Base-by-base conservation (phyloP, 768 basidiomycete genomes). In the Coprinellus micaceus region DNA sequence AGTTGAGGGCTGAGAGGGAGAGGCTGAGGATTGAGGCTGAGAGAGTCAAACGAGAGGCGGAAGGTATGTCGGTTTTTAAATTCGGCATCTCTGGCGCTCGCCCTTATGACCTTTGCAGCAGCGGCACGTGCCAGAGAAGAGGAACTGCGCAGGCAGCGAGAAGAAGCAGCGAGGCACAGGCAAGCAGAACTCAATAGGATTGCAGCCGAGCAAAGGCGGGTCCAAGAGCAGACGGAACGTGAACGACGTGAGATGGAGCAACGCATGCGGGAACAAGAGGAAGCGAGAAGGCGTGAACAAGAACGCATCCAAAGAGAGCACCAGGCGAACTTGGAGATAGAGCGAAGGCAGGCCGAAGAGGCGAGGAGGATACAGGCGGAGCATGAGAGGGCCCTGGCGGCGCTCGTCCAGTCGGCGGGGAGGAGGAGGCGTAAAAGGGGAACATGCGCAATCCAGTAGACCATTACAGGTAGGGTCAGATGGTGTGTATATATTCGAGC, bases 21-120 rank as follows among this genome's bases (percentile, higher is more conserved):
- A 70, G 72, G 36, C 77, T 80, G 59, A 68, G 74, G 29, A 68
- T 75, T 15, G 83, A 86, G 62, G 65, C 82, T 60, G 67, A 69
- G 43, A 67, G 67, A 5, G 67, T 85, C 22, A 71, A 76, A 54
- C 62, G 68, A 7, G 80, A 83, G 58, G 78, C 81, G 70, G 71
- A 76, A 68, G 55, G 55, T 43, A 49, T 4, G 25, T 25, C 19
- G 9, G 9, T 12, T 21, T 36, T 29, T 21, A 10, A 15, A 21
- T 21, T 17, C 7, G n/a, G 5, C 7, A 43, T 5, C n/a, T 43
- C 30, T n/a, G n/a, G n/a, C n/a, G n/a, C n/a, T n/a, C n/a, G n/a
- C n/a, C n/a, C n/a, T n/a, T n/a, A n/a, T n/a, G n/a, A n/a, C 43
- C 12, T 19, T 10, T 22, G 21, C 29, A 50, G 65, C 67, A 39